Conservation (phyloP, 192 early-diverging fungal genomes). For the Coemansia sp. region DNA sequence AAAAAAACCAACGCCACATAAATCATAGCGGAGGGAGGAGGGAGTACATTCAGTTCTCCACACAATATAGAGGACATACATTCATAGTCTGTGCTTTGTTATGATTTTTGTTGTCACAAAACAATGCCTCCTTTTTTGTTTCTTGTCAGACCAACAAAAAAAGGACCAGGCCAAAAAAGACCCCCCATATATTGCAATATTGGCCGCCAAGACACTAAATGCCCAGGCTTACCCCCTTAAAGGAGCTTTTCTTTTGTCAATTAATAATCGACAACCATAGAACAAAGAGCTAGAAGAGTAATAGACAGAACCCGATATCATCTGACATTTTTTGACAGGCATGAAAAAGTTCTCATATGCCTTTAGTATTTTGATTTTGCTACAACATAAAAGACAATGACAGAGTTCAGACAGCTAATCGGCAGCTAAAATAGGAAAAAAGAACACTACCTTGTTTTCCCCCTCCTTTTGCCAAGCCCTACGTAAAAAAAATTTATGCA, state of each 20-base stretch:
- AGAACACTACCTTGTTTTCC: background rate
- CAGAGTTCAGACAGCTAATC: background rate
- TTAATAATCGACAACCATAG: background rate
- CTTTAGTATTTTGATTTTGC: background rate
- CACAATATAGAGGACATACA: background rate
- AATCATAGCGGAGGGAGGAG: background rate
- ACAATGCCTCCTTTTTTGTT: background rate
- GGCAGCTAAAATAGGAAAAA: conserved; percentile 4
- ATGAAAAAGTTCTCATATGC: background rate
- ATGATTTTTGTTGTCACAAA: background rate
- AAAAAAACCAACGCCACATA: background rate
- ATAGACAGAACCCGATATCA: background rate
- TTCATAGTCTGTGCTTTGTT: background rate
- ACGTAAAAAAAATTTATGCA: background rate
- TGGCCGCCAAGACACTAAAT: too few species aligned
- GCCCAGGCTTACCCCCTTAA: background rate
- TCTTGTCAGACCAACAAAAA: background rate
- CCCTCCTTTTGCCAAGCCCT: background rate
- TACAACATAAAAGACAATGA: background rate
- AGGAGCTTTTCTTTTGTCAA: background rate
- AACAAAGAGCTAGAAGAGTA: background rate
- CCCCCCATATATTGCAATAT: too few species aligned
- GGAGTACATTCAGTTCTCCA: background rate
- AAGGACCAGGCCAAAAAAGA: background rate
- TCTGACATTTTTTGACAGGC: background rate